Percentiles rank a stretch among this genome's conserved stretches.
Evolutionary conservation across 768 basidiomycete species (phyloP).

Genomic region (Dacryopinax primogenitus): DNA sequence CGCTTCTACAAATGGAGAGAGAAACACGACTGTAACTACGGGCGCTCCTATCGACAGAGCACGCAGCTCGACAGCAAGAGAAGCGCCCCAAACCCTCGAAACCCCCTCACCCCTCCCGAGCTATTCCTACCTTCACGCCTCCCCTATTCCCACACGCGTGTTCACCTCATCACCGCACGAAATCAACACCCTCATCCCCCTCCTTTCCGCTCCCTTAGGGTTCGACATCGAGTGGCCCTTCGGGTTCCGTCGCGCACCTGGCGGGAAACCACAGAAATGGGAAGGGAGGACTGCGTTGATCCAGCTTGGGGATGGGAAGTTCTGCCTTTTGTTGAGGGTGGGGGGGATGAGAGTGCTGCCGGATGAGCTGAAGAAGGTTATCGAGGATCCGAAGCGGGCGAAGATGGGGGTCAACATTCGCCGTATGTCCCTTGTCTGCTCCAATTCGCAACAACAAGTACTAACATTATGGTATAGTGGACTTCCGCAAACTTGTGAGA

Average conservation of each 20-base stretch:
- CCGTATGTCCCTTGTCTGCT: not conserved
- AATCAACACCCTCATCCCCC: not conserved
- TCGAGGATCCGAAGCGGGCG: not conserved
- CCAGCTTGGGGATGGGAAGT: not conserved
- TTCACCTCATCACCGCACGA: not conserved
- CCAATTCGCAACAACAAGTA: not conserved
- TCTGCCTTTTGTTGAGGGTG: not conserved
- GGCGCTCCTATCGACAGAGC: not conserved
- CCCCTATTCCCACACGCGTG: not conserved
- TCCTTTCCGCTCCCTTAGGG: not conserved
- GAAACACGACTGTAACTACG: not conserved
- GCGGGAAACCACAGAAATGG: not conserved
- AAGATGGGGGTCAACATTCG: not conserved
- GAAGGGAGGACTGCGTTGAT: not conserved
- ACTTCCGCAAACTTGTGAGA: not conserved
- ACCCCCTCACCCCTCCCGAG: not conserved
- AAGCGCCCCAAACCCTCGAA: not conserved
- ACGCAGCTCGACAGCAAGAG: not conserved
- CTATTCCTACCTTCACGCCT: not conserved
- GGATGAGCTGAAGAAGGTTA: not conserved
- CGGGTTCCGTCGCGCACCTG: not conserved
- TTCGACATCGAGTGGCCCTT: not conserved
- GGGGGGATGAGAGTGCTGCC: constrained; percentile 1
- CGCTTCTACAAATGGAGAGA: not conserved
- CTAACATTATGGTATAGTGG: not conserved